These are phyloP conservation scores for Trypanosoma scelopori DNA, from an alignment of 208 protist genomes.

Conservation along the genomic window DNA sequence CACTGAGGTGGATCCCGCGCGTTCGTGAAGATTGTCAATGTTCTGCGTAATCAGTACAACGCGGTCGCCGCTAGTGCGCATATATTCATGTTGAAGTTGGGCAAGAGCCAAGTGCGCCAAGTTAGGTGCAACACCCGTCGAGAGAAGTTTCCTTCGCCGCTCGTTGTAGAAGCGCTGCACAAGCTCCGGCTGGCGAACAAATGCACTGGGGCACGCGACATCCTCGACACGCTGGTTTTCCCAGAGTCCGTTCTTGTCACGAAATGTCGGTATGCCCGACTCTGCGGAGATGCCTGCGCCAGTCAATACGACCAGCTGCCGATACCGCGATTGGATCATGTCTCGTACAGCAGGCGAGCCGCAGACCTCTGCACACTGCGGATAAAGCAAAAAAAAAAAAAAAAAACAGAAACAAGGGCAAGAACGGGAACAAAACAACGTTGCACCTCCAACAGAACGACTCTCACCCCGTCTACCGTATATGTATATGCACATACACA, in stretches of 20 bases:
- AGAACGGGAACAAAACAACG: neutral
- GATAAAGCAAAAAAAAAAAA: conserved; percentile 10
- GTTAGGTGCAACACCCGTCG: conserved; percentile 46
- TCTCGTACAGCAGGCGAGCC: neutral
- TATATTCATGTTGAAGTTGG: conserved; percentile 41
- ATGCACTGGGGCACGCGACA: conserved; percentile 55
- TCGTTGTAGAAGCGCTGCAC: conserved; percentile 77
- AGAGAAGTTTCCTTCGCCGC: conserved; percentile 37
- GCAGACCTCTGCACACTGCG: neutral
- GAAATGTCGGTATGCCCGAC: conserved; percentile 65
- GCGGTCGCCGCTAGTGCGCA: conserved; percentile 9
- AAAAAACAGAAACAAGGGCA: neutral
- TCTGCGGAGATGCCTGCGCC: conserved; percentile 79
- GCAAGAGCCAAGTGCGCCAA: conserved; percentile 54
- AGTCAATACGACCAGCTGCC: conserved; percentile 62
- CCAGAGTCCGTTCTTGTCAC: conserved; percentile 65
- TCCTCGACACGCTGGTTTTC: conserved; percentile 74
- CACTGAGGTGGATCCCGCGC: conserved; percentile 53
- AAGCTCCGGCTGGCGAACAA: conserved; percentile 40
- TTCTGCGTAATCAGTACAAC: conserved; percentile 77
- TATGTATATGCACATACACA: neutral
- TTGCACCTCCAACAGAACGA: neutral
- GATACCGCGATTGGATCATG: conserved; percentile 5
- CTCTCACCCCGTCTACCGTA: too few species aligned
- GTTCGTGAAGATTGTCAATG: conserved; percentile 78